Evolutionary conservation across 1,139 yeast genomes (phyloP), one percentile per base, ranked within the genome.

Genomic region (Candida albicans): DNA sequence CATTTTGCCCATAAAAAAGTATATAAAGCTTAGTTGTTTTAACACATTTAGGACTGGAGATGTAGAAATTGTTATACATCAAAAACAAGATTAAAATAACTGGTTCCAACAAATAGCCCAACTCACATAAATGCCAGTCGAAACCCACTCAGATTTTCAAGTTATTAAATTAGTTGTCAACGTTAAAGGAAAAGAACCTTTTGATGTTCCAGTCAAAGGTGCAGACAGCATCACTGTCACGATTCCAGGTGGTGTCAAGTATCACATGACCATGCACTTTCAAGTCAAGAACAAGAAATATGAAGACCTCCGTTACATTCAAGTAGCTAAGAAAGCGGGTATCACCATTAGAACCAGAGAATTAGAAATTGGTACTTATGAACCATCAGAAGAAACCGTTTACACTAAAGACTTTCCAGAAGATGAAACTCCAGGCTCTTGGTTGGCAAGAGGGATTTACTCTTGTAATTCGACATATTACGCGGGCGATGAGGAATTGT

Each of bases 381-480:
- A 59, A 39, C 67, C 74, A 33, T 58, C 64, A 10, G 63, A 58
- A 8, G 68, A 65, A 44, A 69, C 65, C 43, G 47, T 55, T 8
- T 63, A 65, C 52, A 13, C 54, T 14, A 59, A 60, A 48, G 56
- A 55, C 10, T 70, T 69, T 52, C 67, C 66, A 13, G 64, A 62
- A 45, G 76, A 71, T 45, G 57, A 58, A 13, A 64, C 76, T 37
- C 78, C 78, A 11, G 65, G 69, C 44, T 76, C 77, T 22, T 70
- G 64, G 54, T 57, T 71, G 37, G 54, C 65, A 42, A 68, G 77
- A 60, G 76, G 75, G 12, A 50, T 52, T 30, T 66, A 61, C 53
- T 60, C 62, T 10, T 68, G 70, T 45, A 55, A 56, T 8, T 65
- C 73, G 26, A 65, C 68, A 25, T 73, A 70, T 55, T 61, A 47